Percentiles rank a stretch among this genome's conserved stretches.
These are phyloP conservation scores for Rugonectria rugulosa DNA, from an alignment of 2,329 filamentous ascomycete genomes.

Conservation along the genomic window DNA sequence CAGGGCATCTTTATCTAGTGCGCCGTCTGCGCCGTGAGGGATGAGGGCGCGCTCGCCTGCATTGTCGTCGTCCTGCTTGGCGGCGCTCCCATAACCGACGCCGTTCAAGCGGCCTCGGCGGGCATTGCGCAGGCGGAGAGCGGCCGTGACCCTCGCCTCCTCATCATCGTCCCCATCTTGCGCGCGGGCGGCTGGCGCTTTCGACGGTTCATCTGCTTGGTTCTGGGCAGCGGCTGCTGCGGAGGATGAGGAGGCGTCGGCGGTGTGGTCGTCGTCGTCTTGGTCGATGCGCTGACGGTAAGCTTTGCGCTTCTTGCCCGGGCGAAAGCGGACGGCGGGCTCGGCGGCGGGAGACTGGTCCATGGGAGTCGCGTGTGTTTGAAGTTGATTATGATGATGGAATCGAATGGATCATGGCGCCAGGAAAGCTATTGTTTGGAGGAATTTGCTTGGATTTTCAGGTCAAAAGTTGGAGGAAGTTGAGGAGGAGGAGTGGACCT, in stretches of 20 bases:
- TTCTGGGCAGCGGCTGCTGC: no score
- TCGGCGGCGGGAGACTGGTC: slow-evolving; percentile 31
- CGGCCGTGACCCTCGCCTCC: slow-evolving; percentile 51
- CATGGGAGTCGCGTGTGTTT: slow-evolving; percentile 28
- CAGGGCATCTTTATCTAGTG: slow-evolving; percentile 21
- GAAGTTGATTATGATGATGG: background rate
- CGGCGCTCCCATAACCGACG: slow-evolving; percentile 60
- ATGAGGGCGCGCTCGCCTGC: slow-evolving; percentile 45
- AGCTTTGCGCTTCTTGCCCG: slow-evolving; percentile 65
- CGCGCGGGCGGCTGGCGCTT: no score
- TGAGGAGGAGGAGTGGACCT: no score
- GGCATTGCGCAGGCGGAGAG: slow-evolving; percentile 61
- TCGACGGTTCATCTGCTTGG: no score
- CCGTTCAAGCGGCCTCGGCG: slow-evolving; percentile 60
- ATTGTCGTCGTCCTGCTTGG: slow-evolving; percentile 27
- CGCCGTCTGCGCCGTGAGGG: slow-evolving; percentile 43
- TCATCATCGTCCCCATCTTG: slow-evolving; percentile 19
- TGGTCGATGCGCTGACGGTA: slow-evolving; percentile 60
- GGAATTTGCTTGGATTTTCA: background rate
- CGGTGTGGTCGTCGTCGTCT: slow-evolving; percentile 21
- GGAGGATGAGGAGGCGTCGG: background rate
- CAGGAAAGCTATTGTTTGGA: background rate
- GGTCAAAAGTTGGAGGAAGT: no score
- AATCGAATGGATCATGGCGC: slow-evolving; percentile 1
- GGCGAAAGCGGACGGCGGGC: slow-evolving; percentile 58